A percentile compares a stretch with the other conserved stretches of the same genome.
Conservation (phyloP, 306 rosid genomes). For the Sicyos baderoa region DNA sequence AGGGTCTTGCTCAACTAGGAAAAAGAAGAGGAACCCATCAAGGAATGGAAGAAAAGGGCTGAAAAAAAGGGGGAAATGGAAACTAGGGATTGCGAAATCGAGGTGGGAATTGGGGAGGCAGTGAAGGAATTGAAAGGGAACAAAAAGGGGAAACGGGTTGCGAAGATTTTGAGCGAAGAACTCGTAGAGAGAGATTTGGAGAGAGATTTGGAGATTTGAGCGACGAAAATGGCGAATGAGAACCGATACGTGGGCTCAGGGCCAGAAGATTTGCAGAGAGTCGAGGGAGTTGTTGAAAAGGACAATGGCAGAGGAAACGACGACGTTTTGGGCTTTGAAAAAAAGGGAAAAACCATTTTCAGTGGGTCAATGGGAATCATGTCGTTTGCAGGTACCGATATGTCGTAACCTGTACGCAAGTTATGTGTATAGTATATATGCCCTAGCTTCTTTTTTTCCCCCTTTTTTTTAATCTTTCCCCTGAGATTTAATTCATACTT, state of each 20-base stretch:
- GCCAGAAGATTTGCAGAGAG: conserved; percentile 53
- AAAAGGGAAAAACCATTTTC: neutral
- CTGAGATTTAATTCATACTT: neutral
- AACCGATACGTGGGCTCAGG: conserved; percentile 17
- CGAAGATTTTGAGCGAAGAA: conserved; percentile 21
- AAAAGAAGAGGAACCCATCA: conserved; percentile 15
- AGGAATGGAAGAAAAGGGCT: neutral
- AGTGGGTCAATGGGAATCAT: conserved; percentile 19
- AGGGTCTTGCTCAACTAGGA: conserved; percentile 39
- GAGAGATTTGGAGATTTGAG: conserved; percentile 26
- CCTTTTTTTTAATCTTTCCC: neutral
- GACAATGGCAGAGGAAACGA: conserved; percentile 12
- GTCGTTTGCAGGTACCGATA: conserved; percentile 18
- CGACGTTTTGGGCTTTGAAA: neutral
- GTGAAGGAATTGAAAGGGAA: neutral
- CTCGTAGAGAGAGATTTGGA: conserved; percentile 18
- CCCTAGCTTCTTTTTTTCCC: neutral
- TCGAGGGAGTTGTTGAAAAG: conserved; percentile 43
- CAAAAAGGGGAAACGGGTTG: conserved; percentile 9
- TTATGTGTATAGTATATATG: neutral
- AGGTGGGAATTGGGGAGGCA: neutral
- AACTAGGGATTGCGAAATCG: conserved; percentile 47
- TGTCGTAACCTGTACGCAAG: conserved; percentile 19
- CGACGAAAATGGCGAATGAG: conserved; percentile 36
- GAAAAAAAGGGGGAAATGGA: neutral